Evolutionary conservation across 2,329 filamentous ascomycete species (phyloP), one percentile per base, ranked within the genome.

Genomic region (Ceratocystis cacaofunesta): DNA sequence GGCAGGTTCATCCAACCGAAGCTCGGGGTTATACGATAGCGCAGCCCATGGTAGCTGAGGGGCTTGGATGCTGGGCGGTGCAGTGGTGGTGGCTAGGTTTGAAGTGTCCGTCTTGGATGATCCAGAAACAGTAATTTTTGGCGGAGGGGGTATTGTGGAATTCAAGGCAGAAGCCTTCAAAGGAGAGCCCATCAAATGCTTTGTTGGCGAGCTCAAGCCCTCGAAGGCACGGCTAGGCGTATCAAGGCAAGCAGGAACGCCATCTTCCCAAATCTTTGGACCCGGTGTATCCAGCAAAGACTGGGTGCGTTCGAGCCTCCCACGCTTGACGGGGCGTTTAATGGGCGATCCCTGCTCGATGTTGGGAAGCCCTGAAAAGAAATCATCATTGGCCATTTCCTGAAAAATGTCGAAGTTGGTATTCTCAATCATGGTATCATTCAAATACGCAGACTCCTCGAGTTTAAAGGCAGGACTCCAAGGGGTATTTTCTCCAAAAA

Each of bases 391-490:
- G n/a, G 19, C 15, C 17, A 65, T 68, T 63, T 76, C 75, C 66
- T 78, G 76, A 69, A 87, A 89, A 62, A 88, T 83, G 71, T 88
- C 85, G 67, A 82, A 79, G 66, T 82, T 78, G 66, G 81, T 74
- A 68, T 80, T 76, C 69, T 72, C 73, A 64, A 65, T 57, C 71
- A 69, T 65, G 36, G 68, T 70, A 17, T 81, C 78, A 65, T 80
- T 77, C 64, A 75, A 76, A 66, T 80, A 82, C 19, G 79, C 70
- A 2, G 76, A 72, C 28, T 87, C 83, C 62, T 88, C 85, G 2
- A 88, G 75, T 62, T 82, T 78, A 72, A 88, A 85, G 41, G 65
- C 65, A n/a, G 86, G 84, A 69, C 86, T 88, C 81, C 85, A 87
- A 3, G 82, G 82, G 19, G 70, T 67, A 7, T 77, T 74, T 36